Percentiles rank a stretch among this genome's conserved stretches.
These are phyloP conservation scores for Saccharomyces hybrid DNA, from an alignment of 1,139 yeast species.

Conservation along the genomic window DNA sequence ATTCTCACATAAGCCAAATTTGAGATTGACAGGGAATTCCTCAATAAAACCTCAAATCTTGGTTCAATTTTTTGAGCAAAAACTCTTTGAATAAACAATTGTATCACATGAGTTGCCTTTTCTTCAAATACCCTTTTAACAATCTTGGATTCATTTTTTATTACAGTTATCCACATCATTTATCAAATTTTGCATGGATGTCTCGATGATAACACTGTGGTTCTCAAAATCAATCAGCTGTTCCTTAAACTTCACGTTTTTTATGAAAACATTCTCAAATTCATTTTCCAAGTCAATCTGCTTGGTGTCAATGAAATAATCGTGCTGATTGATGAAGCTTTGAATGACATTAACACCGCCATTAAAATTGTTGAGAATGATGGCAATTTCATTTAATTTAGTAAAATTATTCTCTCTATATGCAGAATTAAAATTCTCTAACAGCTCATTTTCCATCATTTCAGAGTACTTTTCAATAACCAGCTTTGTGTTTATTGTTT, in stretches of 20 bases:
- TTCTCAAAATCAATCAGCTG: constrained; percentile 41
- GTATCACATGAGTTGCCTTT: constrained; percentile 56
- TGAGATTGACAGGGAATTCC: constrained; percentile 55
- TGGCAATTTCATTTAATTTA: constrained; percentile 74
- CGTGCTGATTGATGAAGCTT: constrained; percentile 75
- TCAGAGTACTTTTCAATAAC: constrained; percentile 68
- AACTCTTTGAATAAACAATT: constrained; percentile 64
- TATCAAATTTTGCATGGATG: constrained; percentile 34
- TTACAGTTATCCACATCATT: constrained; percentile 39
- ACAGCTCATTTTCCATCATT: constrained; percentile 57
- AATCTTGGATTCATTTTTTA: constrained; percentile 64
- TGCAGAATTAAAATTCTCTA: constrained; percentile 51
- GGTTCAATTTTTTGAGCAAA: constrained; percentile 72
- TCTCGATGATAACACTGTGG: constrained; percentile 35
- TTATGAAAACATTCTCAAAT: constrained; percentile 13
- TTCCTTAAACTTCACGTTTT: constrained; percentile 32
- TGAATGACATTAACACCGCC: constrained; percentile 81
- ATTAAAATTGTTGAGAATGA: constrained; percentile 70
- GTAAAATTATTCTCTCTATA: constrained; percentile 44
- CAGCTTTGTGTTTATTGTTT: constrained; percentile 44
- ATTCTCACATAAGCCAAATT: constrained; percentile 72
- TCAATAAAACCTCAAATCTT: constrained; percentile 55
- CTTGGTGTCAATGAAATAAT: constrained; percentile 50
- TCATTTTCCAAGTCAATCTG: constrained; percentile 29
- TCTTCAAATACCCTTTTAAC: constrained; percentile 67